These are phyloP conservation scores for Neofusicoccum parvum DNA, from an alignment of 2,329 filamentous ascomycete species.

Conservation along the genomic window DNA sequence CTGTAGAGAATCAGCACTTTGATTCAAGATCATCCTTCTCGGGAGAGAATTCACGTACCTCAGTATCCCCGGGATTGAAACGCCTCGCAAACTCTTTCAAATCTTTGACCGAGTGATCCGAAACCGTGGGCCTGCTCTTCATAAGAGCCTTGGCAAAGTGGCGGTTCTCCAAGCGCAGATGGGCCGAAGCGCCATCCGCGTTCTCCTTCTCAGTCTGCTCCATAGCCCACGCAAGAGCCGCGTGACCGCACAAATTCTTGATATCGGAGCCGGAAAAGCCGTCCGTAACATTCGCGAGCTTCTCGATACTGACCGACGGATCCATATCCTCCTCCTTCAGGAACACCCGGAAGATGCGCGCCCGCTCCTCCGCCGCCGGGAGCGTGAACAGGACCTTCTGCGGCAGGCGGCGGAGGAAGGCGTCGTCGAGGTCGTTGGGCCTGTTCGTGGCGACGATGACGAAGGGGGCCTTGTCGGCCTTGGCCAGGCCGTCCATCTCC, in stretches of 20 bases:
- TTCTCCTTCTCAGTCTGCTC: background rate
- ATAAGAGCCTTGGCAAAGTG: background rate
- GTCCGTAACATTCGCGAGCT: background rate
- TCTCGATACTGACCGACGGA: background rate
- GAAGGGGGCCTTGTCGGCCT: background rate
- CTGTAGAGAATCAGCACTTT: no score
- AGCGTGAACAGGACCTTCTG: background rate
- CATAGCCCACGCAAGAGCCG: background rate
- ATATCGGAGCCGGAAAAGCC: background rate
- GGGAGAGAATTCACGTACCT: no score
- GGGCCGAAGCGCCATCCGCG: background rate
- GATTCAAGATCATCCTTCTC: no score
- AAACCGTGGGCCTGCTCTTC: background rate
- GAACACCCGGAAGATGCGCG: background rate
- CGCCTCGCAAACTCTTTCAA: background rate
- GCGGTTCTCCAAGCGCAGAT: background rate
- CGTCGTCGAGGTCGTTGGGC: conserved; percentile 11
- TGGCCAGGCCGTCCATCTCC: background rate
- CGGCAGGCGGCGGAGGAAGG: background rate
- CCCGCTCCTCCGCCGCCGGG: background rate
- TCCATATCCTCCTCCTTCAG: background rate
- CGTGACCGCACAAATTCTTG: background rate
- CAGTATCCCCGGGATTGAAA: background rate
- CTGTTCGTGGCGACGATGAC: conserved; percentile 6
- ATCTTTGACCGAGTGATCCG: background rate